Conservation (phyloP, 352 stramenopile genomes). For the Discostella stelligera region DNA sequence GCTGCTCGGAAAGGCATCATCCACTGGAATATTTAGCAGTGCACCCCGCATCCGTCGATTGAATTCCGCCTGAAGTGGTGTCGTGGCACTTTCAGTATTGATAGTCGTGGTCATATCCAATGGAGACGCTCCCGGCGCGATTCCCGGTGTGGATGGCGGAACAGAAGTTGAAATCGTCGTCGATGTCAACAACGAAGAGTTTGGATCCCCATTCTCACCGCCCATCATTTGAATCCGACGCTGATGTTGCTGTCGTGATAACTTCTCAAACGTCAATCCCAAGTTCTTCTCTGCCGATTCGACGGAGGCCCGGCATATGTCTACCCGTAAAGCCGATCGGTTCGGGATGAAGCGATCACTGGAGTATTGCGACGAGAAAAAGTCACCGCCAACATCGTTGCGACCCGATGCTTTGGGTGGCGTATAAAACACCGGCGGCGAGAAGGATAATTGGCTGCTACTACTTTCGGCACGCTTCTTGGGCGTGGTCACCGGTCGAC, state of each 20-base stretch:
- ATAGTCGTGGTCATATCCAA: not conserved
- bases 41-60: conserved; percentile 72
- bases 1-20: conserved; percentile 23
- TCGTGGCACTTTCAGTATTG: conserved; percentile 26
- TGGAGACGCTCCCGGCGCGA: not conserved
- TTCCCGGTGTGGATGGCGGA: conserved; percentile 5
- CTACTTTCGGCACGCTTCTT: conserved; percentile 13
- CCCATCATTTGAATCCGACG: conserved; percentile 2
- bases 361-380: conserved; percentile 18
- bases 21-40: conserved; percentile 73
- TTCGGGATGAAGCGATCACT: conserved; percentile 80
- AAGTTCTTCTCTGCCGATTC: conserved; percentile 52
- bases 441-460: conserved; percentile 9
- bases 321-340: conserved; percentile 64
- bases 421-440: conserved; percentile 21
- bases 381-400: not conserved
- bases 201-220: conserved; percentile 32
- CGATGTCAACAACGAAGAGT: conserved; percentile 10
- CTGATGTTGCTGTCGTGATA: conserved; percentile 12
- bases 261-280: conserved; percentile 41
- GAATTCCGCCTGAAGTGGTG: conserved; percentile 75
- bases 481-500: conserved; percentile 24
- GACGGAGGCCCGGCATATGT: conserved; percentile 53
- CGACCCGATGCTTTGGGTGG: not conserved
- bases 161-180: not conserved